Evolutionary conservation across 176 grass and related monocot species (phyloP), one percentile per base, ranked within the genome.

Genomic region (Typha latifolia): DNA sequence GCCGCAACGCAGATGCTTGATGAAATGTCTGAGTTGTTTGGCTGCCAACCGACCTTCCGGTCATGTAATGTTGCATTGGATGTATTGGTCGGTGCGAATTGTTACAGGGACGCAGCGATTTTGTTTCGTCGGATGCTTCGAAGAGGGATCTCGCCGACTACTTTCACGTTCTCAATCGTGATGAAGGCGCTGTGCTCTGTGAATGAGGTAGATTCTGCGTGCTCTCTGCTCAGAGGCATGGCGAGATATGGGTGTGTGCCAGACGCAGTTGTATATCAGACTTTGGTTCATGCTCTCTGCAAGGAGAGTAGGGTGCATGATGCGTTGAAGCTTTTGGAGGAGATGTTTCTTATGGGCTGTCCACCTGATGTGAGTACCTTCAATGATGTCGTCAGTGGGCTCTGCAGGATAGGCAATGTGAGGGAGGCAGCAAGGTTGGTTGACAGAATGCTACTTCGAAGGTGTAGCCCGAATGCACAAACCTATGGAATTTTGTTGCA

Each of bases 301-400:
- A 64, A 55, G 12, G 78, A 86, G 62, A 77, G 83, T 23, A 80
- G 68, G 23, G 93, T 81, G 23, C 49, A 67, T 2, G 82, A 97
- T 34, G 88, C 85, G 0, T 62, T 82, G 50, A 84, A 72, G 18
- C 85, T 92, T 59, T 77, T 97, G 12, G 85, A 97, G 14, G 88
- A 97, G 78, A 97, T 97, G 88, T 72, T 92, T 71, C 77, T 91
- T 27, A 91, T 89, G 85, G 85, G 80, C 1, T 96, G 93, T 50
- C 62, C 80, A 1, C 78, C 76, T 3, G 85, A 91, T 48, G 80
- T 75, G 6, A 69, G 86, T 50, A 96, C 93, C 53, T 91, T 96
- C 43, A 81, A 96, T 14, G 82, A 86, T 47, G 66, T 96, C 0
- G 80, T 96, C 48, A 62, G 27, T 5, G 85, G 68, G 14, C 72